phyloP scores from a whole-genome alignment of 257 asterid species.

The Ilex aquifolium region DNA sequence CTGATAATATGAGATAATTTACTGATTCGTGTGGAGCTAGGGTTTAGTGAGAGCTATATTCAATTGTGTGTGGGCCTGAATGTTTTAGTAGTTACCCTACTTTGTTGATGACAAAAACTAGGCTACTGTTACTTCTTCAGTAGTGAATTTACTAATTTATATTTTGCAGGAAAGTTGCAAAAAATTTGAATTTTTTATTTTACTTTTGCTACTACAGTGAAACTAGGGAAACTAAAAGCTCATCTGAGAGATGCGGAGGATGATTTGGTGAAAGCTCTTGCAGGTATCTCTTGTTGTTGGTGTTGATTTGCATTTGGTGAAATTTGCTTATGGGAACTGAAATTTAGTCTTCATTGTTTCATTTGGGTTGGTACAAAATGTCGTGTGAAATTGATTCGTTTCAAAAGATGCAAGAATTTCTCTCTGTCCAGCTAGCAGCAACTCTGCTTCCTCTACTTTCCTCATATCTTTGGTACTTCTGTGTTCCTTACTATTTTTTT shows the following conservation, averaged over 20 bases:
- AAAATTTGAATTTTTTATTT: constrained; percentile 3
- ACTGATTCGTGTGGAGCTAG: too few relatives aligned
- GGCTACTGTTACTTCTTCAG: neutral
- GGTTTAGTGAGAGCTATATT: too few relatives aligned
- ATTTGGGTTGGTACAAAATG: too few relatives aligned
- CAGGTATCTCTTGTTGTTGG: constrained; percentile 38
- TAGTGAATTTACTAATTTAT: constrained; percentile 1
- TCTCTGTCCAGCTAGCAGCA: too few relatives aligned
- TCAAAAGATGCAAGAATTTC: too few relatives aligned
- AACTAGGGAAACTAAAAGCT: constrained; percentile 50
- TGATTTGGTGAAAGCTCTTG: constrained; percentile 68
- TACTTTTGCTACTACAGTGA: constrained; percentile 32
- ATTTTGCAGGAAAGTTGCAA: neutral
- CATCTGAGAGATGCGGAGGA: constrained; percentile 69
- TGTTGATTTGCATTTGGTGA: constrained; percentile 2
- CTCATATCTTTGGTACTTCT: neutral
- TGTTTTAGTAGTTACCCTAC: too few relatives aligned
- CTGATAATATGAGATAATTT: too few relatives aligned
- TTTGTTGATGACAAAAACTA: too few relatives aligned
- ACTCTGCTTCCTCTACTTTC: too few relatives aligned
- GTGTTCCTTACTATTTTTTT: constrained; percentile 1
- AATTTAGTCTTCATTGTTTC: too few relatives aligned
- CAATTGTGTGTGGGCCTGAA: too few relatives aligned
- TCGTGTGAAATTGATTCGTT: too few relatives aligned
- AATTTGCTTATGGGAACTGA: neutral